Evolutionary conservation across 2,329 filamentous ascomycete genomes (phyloP).

Genomic region (Didymellaceae sp.): DNA sequence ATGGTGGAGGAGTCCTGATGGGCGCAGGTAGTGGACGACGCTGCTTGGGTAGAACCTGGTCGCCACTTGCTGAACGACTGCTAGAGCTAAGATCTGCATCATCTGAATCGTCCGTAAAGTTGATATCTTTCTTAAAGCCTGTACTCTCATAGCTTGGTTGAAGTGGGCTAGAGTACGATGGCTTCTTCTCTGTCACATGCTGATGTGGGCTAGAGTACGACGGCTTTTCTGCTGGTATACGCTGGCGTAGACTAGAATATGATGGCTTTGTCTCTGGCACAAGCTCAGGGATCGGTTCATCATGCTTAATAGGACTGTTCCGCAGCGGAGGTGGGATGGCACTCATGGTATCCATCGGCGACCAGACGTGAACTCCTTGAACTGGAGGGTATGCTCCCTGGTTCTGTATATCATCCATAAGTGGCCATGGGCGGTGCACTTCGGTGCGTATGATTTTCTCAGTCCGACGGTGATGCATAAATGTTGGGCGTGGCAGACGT

Average conservation of each 20-base stretch:
- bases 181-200: too few relatives aligned
- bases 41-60: not conserved
- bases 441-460: constrained; percentile 26
- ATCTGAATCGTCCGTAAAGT: constrained; percentile 23
- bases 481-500: constrained; percentile 9
- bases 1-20: constrained; percentile 26
- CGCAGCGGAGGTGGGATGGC: constrained; percentile 29
- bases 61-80: not conserved
- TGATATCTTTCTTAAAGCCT: constrained; percentile 30
- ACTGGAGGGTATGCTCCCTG: too few relatives aligned
- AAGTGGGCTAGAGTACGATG: too few relatives aligned
- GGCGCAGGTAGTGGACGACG: constrained; percentile 29
- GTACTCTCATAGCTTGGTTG: constrained; percentile 36
- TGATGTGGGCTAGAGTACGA: too few relatives aligned
- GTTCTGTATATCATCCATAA: constrained; percentile 16
- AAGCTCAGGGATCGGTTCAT: not conserved
- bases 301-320: not conserved
- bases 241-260: too few relatives aligned
- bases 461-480: constrained; percentile 9
- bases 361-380: constrained; percentile 19
- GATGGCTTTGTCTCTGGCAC: constrained; percentile 1
- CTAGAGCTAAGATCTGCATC: constrained; percentile 1
- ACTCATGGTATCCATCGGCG: constrained; percentile 25
- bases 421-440: constrained; percentile 26
- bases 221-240: too few relatives aligned